These are phyloP conservation scores for Phytophthora hibernalis DNA, from an alignment of 352 stramenopile genomes.

Conservation along the genomic window DNA sequence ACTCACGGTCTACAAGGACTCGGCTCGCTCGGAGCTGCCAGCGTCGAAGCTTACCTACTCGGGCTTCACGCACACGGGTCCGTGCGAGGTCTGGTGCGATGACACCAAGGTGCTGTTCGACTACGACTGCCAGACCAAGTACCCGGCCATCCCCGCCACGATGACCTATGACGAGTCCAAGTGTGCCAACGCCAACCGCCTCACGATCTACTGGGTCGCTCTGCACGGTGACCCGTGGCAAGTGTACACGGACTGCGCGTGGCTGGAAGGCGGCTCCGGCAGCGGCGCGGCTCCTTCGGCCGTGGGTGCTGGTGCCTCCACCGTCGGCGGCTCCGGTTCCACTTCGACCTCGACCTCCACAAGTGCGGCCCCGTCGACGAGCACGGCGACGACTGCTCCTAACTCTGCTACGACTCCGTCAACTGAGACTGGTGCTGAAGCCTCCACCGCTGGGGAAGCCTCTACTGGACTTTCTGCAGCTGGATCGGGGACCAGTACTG, in stretches of 20 bases:
- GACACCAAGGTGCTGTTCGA: constrained; percentile 59
- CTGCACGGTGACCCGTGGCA: constrained; percentile 64
- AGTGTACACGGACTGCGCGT: constrained; percentile 62
- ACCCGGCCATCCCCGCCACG: constrained; percentile 33
- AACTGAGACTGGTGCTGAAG: constrained; percentile 17
- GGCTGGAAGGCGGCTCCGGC: constrained; percentile 37
- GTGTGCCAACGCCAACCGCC: constrained; percentile 50
- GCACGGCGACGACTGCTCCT: constrained; percentile 3
- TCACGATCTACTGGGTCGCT: constrained; percentile 67
- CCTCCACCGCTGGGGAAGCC: constrained; percentile 4
- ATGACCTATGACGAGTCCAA: constrained; percentile 54
- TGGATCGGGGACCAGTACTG: not conserved
- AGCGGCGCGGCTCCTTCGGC: constrained; percentile 25
- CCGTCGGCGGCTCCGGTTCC: constrained; percentile 5
- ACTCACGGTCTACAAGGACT: constrained; percentile 48
- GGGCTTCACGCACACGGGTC: constrained; percentile 63
- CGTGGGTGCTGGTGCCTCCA: constrained; percentile 19
- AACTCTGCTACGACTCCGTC: constrained; percentile 14
- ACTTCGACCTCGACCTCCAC: constrained; percentile 18
- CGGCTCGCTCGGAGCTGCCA: constrained; percentile 43
- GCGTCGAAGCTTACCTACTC: constrained; percentile 49
- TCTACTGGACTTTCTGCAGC: not conserved
- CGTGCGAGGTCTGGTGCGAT: constrained; percentile 71
- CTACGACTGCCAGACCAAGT: constrained; percentile 56
- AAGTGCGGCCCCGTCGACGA: constrained; percentile 16